Conservation (phyloP, 768 basidiomycete species). For the Boletus rubescentipes region DNA sequence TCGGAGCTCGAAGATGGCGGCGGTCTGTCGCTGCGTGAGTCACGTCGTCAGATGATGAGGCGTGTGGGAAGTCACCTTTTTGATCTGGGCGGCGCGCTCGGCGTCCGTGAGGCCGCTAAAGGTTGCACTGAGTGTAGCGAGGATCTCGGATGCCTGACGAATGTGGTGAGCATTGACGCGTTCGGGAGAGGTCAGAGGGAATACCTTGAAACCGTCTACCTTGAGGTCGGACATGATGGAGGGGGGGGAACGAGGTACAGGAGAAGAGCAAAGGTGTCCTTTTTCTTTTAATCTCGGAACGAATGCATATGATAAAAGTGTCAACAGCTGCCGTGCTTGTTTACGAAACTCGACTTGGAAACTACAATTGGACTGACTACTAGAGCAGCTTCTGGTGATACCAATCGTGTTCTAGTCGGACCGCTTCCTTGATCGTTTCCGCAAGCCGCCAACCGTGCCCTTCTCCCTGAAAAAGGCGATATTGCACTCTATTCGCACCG, state of each 20-base stretch:
- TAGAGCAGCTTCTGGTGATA: constrained; percentile 28
- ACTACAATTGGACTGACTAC: no score
- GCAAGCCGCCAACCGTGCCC: constrained; percentile 42
- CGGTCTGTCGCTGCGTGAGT: constrained; percentile 71
- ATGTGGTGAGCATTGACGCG: neutral
- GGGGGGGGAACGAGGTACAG: neutral
- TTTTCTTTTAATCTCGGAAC: neutral
- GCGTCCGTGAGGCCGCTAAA: constrained; percentile 55
- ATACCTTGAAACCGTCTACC: constrained; percentile 71
- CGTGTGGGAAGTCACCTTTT: constrained; percentile 49
- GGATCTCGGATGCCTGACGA: constrained; percentile 63
- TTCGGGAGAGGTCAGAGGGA: rapidly evolving
- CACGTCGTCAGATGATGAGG: no score
- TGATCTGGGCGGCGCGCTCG: constrained; percentile 68
- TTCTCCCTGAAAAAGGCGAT: constrained; percentile 44
- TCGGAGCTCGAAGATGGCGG: constrained; percentile 84
- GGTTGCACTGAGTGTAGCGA: constrained; percentile 50
- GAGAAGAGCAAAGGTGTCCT: no score
- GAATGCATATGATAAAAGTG: constrained; percentile 5
- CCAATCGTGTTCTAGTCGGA: constrained; percentile 36
- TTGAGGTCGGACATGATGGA: constrained; percentile 68
- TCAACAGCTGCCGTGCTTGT: no score
- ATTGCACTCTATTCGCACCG: constrained; percentile 31
- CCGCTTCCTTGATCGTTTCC: constrained; percentile 35
- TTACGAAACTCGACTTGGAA: no score